phyloP scores from a whole-genome alignment of 306 rosid genomes.

The Neltuma alba region DNA sequence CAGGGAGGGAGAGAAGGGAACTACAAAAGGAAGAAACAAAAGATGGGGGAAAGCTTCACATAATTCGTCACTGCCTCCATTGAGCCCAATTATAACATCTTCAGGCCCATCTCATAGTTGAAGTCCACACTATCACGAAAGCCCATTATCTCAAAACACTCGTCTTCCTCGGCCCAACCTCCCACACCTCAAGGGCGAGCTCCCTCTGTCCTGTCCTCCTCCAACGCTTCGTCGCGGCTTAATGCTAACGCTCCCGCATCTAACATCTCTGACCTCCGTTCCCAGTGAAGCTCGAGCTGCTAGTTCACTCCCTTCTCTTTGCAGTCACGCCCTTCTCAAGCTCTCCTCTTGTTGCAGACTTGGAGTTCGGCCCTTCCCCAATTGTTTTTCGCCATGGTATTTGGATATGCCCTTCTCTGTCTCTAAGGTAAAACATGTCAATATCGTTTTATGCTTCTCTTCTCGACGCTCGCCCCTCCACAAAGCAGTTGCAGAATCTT shows the following conservation, averaged over 20 bases:
- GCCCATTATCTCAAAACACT: neutral
- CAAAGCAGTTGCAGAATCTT: slow-evolving; percentile 46
- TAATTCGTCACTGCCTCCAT: too few species aligned
- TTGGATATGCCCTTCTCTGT: neutral
- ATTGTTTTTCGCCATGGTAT: neutral
- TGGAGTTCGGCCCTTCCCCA: neutral
- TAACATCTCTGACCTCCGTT: neutral
- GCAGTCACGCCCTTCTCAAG: neutral
- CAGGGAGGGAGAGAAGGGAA: too few species aligned
- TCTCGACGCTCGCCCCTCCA: slow-evolving; percentile 48
- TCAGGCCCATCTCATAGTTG: neutral
- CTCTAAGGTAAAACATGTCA: neutral
- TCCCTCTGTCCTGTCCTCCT: neutral
- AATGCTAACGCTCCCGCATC: neutral
- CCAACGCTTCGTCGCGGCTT: neutral
- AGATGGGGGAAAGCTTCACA: too few species aligned
- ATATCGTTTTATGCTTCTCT: slow-evolving; percentile 48
- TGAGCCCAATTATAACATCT: neutral
- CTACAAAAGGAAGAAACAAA: too few species aligned
- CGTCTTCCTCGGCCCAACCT: neutral
- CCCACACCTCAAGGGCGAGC: neutral
- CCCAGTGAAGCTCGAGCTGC: neutral
- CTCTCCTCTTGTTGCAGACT: neutral
- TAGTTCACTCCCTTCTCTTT: neutral
- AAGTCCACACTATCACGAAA: neutral